These are phyloP conservation scores for Flaveria linearis DNA, from an alignment of 129 eudicot species.

Conservation along the genomic window DNA sequence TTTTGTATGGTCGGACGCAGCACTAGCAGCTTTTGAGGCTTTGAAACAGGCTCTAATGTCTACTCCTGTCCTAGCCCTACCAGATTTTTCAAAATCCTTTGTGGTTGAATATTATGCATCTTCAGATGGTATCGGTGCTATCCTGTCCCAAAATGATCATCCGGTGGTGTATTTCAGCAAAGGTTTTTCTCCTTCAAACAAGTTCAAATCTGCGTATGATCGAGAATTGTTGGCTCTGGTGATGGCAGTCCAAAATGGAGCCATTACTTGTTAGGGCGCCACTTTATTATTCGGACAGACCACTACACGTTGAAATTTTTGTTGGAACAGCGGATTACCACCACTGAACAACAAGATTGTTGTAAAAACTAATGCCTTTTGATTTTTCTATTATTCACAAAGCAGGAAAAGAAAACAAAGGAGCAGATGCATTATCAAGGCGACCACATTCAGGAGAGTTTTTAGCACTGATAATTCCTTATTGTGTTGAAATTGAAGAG, in stretches of 20 bases:
- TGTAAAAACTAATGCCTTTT: too few relatives aligned
- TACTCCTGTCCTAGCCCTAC: background rate
- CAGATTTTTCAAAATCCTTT: background rate
- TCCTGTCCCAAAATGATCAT: background rate
- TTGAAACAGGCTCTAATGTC: background rate
- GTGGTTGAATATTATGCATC: background rate
- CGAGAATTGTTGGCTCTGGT: background rate
- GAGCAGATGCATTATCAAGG: background rate
- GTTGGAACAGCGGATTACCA: too few relatives aligned
- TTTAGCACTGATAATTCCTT: background rate
- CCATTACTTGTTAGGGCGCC: background rate
- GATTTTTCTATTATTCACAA: background rate
- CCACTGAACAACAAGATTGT: too few relatives aligned
- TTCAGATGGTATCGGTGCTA: background rate
- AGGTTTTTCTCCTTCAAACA: background rate
- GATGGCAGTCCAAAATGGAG: background rate
- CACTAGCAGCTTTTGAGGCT: background rate
- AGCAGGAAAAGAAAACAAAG: background rate
- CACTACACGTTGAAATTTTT: background rate
- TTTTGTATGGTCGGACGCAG: background rate
- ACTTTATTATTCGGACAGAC: background rate
- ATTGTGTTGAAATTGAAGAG: background rate
- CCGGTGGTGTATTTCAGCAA: background rate
- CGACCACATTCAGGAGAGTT: background rate
- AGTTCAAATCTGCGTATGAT: background rate